phyloP scores from a whole-genome alignment of 2,329 filamentous ascomycete genomes.

The Colletotrichum caudatum region DNA sequence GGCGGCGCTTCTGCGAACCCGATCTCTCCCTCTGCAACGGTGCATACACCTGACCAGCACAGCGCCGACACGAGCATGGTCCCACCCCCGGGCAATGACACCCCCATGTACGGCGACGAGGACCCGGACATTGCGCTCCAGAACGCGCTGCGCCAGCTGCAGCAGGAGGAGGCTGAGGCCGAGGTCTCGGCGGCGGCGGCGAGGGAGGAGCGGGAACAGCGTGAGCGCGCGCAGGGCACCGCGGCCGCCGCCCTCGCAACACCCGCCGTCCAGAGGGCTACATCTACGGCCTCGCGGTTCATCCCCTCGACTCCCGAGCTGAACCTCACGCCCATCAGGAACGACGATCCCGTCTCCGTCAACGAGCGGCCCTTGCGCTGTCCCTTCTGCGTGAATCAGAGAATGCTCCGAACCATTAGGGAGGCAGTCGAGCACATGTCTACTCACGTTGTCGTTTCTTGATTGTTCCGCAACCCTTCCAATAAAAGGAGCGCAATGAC shows the following conservation, averaged over 20 bases:
- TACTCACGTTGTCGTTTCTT: conserved; percentile 69
- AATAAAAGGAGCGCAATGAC: neutral
- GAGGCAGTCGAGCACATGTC: conserved; percentile 73
- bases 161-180: conserved; percentile 69
- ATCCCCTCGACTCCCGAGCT: conserved; percentile 54
- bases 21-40: conserved; percentile 25
- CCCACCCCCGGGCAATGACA: conserved; percentile 63
- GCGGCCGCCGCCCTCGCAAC: conserved; percentile 46
- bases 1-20: conserved; percentile 31
- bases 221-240: conserved; percentile 47
- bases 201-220: conserved; percentile 65
- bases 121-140: conserved; percentile 70
- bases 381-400: conserved; percentile 71
- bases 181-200: conserved; percentile 68
- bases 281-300: conserved; percentile 39
- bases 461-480: conserved; percentile 22
- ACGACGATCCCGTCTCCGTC: conserved; percentile 59
- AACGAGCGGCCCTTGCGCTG: conserved; percentile 66
- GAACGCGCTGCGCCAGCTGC: conserved; percentile 69
- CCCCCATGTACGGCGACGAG: conserved; percentile 62
- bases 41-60: conserved; percentile 40
- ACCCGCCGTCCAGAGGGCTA: conserved; percentile 43
- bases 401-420: conserved; percentile 71
- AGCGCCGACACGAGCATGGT: conserved; percentile 41
- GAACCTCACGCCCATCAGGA: conserved; percentile 67